Evolutionary conservation across 352 stramenopile genomes (phyloP).

Genomic region (Phytophthora constricta): DNA sequence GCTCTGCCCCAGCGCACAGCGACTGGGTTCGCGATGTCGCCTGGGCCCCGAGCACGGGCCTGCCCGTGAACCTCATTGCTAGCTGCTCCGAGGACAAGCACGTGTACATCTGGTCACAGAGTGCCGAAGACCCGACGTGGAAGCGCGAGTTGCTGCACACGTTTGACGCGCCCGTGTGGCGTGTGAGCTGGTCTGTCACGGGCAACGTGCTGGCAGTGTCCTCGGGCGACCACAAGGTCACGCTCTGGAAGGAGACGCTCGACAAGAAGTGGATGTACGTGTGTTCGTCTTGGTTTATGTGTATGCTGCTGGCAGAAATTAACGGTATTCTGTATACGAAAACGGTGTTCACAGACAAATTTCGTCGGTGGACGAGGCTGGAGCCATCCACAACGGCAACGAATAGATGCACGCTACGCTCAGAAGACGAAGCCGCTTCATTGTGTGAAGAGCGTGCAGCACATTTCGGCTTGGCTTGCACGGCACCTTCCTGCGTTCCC

Average conservation of each 20-base stretch:
- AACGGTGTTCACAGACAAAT: conserved; percentile 78
- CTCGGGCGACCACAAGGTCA: conserved; percentile 97
- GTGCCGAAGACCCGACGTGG: conserved; percentile 78
- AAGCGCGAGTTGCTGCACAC: conserved; percentile 93
- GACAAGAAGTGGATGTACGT: conserved; percentile 96
- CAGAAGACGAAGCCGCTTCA: conserved; percentile 12
- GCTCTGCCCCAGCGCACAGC: conserved; percentile 84
- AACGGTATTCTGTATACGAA: conserved; percentile 24
- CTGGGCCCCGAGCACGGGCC: conserved; percentile 94
- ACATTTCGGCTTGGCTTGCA: conserved; percentile 14
- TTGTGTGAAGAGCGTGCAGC: too few relatives aligned
- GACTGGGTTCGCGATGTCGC: conserved; percentile 98
- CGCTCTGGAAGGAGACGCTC: conserved; percentile 98
- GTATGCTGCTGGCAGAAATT: conserved; percentile 5
- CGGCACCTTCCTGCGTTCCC: conserved; percentile 14
- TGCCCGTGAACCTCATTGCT: conserved; percentile 95
- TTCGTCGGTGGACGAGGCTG: conserved; percentile 88
- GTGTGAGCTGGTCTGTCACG: conserved; percentile 98
- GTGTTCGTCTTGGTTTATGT: neutral
- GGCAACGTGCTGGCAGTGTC: conserved; percentile 98
- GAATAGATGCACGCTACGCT: conserved; percentile 52
- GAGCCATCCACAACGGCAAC: conserved; percentile 78
- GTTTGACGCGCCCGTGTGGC: conserved; percentile 97
- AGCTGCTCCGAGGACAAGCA: conserved; percentile 91
- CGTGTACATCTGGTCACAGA: conserved; percentile 97